Base-by-base conservation (phyloP, 352 stramenopile species). In the Phytophthora colocasiae region DNA sequence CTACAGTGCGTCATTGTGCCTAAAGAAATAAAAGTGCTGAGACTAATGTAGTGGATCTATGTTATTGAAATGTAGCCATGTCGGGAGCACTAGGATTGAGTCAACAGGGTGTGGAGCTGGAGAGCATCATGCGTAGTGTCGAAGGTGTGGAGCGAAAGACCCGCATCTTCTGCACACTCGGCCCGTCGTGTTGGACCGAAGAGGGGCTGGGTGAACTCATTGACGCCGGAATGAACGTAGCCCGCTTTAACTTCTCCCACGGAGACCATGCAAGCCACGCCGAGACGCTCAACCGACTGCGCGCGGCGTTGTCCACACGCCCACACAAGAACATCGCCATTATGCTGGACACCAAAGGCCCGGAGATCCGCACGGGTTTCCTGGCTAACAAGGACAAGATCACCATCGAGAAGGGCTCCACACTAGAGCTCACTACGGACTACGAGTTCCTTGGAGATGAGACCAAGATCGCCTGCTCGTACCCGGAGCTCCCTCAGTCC, bases 221-320 rank as follows among this genome's bases (percentile, higher is more conserved):
- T 56, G 84, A 92, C 58, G 71, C 76, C 47, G 97, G 97, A 64
- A 98, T 99, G 93, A 97, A 96, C 65, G 87, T 99, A 9, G 98
- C 98, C 72, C 87, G 98, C 44, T 87, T 99, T 58, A 99, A 99
- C 81, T 99, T 99, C 78, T 99, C 95, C 26, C 98, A 99, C 78
- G 98, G 97, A 29, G 98, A 98, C 54, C 95, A 97, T 61, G 87
- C 97, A 58, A 88, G 69, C 53, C 85, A 93, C 66, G 78, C 71
- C 46, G 83, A 93, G 67, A 90, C 78, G 46, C 80, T 93, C 51
- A 85, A 77, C 59, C 78, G 81, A 44, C 78, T 93, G 14, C 83
- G 83, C 14, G 73, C 69, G 6, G 85, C 78, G 11, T 66, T 92
- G 27, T 82, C 81, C 31, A 78, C 63, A 26, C 81, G 85, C 32